Conservation (phyloP, 2,329 filamentous ascomycete genomes). For the Nigrograna mackinnonii region DNA sequence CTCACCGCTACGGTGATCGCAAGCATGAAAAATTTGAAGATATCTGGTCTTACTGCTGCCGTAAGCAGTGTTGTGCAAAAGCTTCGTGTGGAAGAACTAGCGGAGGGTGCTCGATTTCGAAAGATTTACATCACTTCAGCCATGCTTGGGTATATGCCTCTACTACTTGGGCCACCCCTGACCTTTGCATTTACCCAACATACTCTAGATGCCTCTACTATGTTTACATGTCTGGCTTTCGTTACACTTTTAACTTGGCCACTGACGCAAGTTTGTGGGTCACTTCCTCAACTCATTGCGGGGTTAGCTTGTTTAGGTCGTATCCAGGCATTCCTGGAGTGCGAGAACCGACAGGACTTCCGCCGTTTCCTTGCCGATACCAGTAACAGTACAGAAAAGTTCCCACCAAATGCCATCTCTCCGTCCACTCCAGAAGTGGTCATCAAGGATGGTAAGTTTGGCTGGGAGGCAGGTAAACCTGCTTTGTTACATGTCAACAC, state of each 20-base stretch:
- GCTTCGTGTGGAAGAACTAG: slow-evolving; percentile 10
- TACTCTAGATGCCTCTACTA: too few species aligned
- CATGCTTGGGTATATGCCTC: too few species aligned
- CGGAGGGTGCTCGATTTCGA: too few species aligned
- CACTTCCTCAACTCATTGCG: slow-evolving; percentile 13
- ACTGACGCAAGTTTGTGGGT: too few species aligned
- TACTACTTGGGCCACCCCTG: too few species aligned
- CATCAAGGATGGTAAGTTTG: slow-evolving; percentile 23
- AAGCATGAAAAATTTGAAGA: slow-evolving; percentile 16
- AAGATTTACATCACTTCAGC: too few species aligned
- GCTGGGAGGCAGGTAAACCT: slow-evolving; percentile 24
- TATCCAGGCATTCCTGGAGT: slow-evolving; percentile 15
- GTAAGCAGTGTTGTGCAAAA: slow-evolving; percentile 7
- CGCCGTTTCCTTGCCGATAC: slow-evolving; percentile 2
- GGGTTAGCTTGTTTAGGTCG: slow-evolving; percentile 14
- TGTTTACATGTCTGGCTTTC: too few species aligned
- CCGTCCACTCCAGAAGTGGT: slow-evolving; percentile 4
- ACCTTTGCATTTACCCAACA: too few species aligned
- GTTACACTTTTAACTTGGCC: too few species aligned
- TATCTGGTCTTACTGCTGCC: slow-evolving; percentile 13
- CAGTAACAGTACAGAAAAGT: slow-evolving; percentile 2
- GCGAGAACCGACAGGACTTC: slow-evolving; percentile 10
- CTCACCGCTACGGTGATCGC: slow-evolving; percentile 15
- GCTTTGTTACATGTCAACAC: slow-evolving; percentile 18
- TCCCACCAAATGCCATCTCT: background rate